Conservation (phyloP, 1,284 basidiomycete species). For the Nidula niveotomentosa region DNA sequence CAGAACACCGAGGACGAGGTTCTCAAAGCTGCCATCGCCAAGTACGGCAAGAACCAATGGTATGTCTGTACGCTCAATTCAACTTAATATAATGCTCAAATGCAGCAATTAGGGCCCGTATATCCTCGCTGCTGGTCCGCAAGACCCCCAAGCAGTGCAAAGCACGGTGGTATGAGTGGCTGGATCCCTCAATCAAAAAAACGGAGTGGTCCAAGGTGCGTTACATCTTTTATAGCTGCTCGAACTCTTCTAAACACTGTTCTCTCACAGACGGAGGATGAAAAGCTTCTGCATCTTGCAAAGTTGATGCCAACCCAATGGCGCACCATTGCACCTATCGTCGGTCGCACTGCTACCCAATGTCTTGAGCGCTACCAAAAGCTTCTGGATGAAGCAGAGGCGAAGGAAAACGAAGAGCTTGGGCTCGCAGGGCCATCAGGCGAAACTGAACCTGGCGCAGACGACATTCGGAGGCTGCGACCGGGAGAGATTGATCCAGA, state of each 20-base stretch:
- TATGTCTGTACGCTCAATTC: constrained; percentile 26
- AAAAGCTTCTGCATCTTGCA: constrained; percentile 96
- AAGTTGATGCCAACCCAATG: constrained; percentile 99
- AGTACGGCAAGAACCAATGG: constrained; percentile 98
- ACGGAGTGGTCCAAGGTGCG: constrained; percentile 97
- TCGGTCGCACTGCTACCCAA: constrained; percentile 98
- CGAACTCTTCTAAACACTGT: constrained; percentile 4
- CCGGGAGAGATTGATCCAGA: constrained; percentile 99
- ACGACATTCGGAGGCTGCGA: constrained; percentile 86
- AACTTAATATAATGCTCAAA: constrained; percentile 6
- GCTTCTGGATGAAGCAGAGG: constrained; percentile 95
- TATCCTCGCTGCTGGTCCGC: constrained; percentile 95
- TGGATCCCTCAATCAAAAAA: constrained; percentile 99
- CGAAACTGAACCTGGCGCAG: constrained; percentile 85
- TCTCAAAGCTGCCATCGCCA: constrained; percentile 95
- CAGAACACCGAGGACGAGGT: constrained; percentile 97
- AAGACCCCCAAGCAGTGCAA: constrained; percentile 99
- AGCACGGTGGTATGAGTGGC: constrained; percentile 99
- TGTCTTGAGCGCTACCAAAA: constrained; percentile 99
- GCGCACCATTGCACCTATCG: constrained; percentile 98
- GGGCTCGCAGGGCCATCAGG: constrained; percentile 83
- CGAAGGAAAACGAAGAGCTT: constrained; percentile 90
- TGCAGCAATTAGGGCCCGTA: constrained; percentile 77
- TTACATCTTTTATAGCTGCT: constrained; percentile 5
- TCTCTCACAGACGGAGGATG: constrained; percentile 81